Conservation (phyloP, 495 filamentous ascomycete genomes). For the Talaromyces proteolyticus region DNA sequence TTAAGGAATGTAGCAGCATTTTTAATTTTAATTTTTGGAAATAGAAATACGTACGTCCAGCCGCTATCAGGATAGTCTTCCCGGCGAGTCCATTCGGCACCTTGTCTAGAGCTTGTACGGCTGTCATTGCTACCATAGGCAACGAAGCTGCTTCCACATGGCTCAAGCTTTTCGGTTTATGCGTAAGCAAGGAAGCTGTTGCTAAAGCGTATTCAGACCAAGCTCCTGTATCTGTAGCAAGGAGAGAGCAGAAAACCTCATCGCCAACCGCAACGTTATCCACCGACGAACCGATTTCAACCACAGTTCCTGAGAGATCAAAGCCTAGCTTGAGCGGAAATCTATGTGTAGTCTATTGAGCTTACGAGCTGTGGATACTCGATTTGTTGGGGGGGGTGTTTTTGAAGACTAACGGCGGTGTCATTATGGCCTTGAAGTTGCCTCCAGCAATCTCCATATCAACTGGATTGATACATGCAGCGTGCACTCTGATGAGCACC, state of each 20-base stretch:
- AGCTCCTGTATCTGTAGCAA: not conserved
- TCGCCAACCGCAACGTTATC: not conserved
- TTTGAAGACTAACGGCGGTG: no score
- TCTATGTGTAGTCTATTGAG: no score
- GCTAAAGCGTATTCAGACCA: not conserved
- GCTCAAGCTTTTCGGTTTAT: not conserved
- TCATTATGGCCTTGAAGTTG: not conserved
- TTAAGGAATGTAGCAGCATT: no score
- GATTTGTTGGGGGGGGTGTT: no score
- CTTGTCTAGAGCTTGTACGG: not conserved
- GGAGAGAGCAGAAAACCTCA: not conserved
- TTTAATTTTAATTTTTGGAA: not conserved
- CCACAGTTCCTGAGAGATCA: not conserved
- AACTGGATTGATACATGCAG: not conserved
- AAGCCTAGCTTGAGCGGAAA: not conserved
- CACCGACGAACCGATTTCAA: not conserved
- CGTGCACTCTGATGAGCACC: not conserved
- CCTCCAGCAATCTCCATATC: not conserved
- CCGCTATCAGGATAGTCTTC: not conserved
- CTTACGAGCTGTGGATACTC: no score
- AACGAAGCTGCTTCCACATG: not conserved
- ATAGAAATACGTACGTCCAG: not conserved
- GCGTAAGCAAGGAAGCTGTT: not conserved
- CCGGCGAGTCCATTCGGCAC: not conserved
- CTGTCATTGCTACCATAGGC: not conserved